phyloP scores from a whole-genome alignment of 176 grass and related monocot species.

The Eleusine indica region DNA sequence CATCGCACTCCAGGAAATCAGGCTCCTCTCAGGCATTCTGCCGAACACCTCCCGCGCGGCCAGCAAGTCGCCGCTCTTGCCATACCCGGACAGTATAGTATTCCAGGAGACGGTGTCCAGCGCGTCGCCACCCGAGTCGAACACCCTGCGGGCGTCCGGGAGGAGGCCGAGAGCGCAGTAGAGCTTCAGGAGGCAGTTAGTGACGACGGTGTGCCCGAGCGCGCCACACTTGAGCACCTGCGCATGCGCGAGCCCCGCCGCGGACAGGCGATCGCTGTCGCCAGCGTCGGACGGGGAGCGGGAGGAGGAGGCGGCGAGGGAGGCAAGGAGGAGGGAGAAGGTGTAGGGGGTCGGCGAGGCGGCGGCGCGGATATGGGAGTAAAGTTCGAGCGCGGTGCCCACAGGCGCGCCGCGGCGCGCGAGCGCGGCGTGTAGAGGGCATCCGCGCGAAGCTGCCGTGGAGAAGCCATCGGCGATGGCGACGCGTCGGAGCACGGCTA shows the following conservation, averaged over 20 bases:
- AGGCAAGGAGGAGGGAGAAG: slow-evolving; percentile 58
- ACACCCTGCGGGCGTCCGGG: slow-evolving; percentile 46
- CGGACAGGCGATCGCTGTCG: not conserved
- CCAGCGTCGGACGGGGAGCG: not conserved
- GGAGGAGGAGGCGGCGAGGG: slow-evolving; percentile 17
- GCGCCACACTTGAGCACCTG: slow-evolving; percentile 54
- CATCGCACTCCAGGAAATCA: slow-evolving; percentile 68
- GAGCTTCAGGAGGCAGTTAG: slow-evolving; percentile 65
- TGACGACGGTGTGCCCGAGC: slow-evolving; percentile 59
- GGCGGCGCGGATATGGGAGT: slow-evolving; percentile 52
- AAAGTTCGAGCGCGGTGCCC: slow-evolving; percentile 44
- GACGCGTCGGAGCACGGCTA: not conserved
- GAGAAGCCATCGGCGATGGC: slow-evolving; percentile 25
- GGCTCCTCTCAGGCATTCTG: slow-evolving; percentile 55
- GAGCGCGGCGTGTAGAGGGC: slow-evolving; percentile 47
- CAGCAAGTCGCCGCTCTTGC: slow-evolving; percentile 43
- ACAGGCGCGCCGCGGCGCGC: slow-evolving; percentile 37
- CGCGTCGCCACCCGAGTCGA: slow-evolving; percentile 31
- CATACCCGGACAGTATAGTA: slow-evolving; percentile 56
- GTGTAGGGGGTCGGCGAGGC: slow-evolving; percentile 46
- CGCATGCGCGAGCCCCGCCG: slow-evolving; percentile 47
- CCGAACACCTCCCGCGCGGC: slow-evolving; percentile 48
- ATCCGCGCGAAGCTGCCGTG: slow-evolving; percentile 2
- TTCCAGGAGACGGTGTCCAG: slow-evolving; percentile 66
- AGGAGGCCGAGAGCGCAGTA: slow-evolving; percentile 51